Evolutionary conservation across 1,284 basidiomycete genomes (phyloP).

Genomic region (Marasmius sp.): DNA sequence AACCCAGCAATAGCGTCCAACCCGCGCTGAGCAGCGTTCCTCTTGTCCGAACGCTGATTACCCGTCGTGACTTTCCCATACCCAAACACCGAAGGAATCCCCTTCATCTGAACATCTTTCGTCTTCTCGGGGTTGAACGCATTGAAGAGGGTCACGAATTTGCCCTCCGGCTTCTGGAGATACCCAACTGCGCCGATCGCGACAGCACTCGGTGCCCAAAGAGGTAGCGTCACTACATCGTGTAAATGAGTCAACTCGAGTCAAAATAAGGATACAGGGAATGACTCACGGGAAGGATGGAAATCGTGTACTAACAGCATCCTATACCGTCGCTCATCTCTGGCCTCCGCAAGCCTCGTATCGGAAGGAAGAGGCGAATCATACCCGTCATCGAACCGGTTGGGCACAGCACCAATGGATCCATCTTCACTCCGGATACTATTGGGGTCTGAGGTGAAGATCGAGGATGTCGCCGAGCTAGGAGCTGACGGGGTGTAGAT

Average conservation of each 20-base stretch:
- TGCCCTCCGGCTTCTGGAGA: constrained; percentile 57
- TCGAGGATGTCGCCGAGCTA: constrained; percentile 25
- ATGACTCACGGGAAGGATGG: constrained; percentile 61
- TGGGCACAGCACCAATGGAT: constrained; percentile 2
- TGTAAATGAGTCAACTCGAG: constrained; percentile 4
- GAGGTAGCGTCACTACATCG: constrained; percentile 58
- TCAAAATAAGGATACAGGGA: background rate
- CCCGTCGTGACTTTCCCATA: constrained; percentile 52
- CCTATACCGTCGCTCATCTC: constrained; percentile 64
- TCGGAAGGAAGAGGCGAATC: constrained; percentile 47
- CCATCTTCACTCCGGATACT: constrained; percentile 21
- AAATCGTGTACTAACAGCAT: constrained; percentile 62
- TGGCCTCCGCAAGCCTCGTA: constrained; percentile 39
- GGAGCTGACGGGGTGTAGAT: constrained; percentile 28
- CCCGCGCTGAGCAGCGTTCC: constrained; percentile 53
- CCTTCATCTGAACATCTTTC: constrained; percentile 27
- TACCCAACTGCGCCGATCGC: constrained; percentile 73
- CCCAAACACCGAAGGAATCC: constrained; percentile 51
- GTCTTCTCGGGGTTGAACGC: constrained; percentile 50
- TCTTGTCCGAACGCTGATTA: constrained; percentile 48
- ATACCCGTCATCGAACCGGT: constrained; percentile 31
- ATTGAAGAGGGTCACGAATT: constrained; percentile 72
- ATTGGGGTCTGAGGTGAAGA: constrained; percentile 26
- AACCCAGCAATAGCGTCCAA: constrained; percentile 57
- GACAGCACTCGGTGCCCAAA: constrained; percentile 67